These are phyloP conservation scores for Solanum appendiculatum DNA, from an alignment of 257 asterid species.

Conservation along the genomic window DNA sequence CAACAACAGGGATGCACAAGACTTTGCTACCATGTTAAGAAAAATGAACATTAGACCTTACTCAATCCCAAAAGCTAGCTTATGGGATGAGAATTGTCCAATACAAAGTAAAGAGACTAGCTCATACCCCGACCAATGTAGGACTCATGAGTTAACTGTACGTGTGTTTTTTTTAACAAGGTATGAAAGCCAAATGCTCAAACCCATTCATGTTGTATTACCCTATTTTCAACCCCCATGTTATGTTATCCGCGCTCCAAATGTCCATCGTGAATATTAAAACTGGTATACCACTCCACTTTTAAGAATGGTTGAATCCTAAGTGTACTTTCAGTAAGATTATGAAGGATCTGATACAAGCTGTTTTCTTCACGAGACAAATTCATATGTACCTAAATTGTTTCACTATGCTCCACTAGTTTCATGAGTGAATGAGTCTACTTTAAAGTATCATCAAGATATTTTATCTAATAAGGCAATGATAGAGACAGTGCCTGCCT, in stretches of 20 bases:
- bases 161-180: background rate
- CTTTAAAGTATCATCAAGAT: background rate
- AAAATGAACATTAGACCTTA: background rate
- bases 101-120: background rate
- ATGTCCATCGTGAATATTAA: background rate
- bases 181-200: background rate
- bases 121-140: background rate
- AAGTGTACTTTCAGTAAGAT: background rate
- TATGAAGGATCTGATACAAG: background rate
- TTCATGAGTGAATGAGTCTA: background rate
- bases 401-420: background rate
- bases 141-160: background rate
- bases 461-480: conserved; percentile 4
- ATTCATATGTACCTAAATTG: background rate
- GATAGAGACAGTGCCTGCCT: conserved; percentile 58
- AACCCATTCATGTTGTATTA: background rate
- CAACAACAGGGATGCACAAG: background rate
- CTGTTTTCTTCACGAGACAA: background rate
- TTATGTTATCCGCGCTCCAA: background rate
- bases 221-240: background rate
- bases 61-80: background rate
- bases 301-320: background rate
- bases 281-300: background rate
- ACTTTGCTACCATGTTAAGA: background rate
- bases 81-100: background rate